Evolutionary conservation across 2,329 filamentous ascomycete genomes (phyloP).

Genomic region (Neofusicoccum sp.): DNA sequence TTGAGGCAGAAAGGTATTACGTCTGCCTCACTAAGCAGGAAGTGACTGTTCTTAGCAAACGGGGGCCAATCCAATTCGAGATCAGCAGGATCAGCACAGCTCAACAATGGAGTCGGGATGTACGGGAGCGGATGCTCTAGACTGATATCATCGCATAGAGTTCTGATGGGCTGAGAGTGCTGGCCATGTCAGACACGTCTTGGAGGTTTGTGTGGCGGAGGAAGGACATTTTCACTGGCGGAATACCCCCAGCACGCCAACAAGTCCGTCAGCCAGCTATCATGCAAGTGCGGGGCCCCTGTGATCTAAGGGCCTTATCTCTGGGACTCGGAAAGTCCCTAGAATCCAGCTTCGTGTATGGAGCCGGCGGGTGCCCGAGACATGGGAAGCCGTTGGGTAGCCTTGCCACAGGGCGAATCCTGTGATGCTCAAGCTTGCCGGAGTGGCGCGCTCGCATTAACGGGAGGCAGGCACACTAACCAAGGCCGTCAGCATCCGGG

Average conservation of each 20-base stretch:
- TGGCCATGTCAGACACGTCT: slow-evolving; percentile 6
- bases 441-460: neutral
- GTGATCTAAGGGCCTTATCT: slow-evolving; percentile 9
- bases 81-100: slow-evolving; percentile 1
- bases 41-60: neutral
- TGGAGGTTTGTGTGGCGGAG: neutral
- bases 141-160: slow-evolving; percentile 6
- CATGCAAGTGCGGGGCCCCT: slow-evolving; percentile 10
- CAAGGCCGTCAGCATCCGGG: slow-evolving; percentile 12
- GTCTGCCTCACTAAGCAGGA: slow-evolving; percentile 16
- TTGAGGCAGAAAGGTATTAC: neutral
- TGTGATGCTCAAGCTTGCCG: neutral
- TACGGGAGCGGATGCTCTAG: neutral
- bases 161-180: slow-evolving; percentile 1
- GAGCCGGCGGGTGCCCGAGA: slow-evolving; percentile 13
- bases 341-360: neutral
- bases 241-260: neutral
- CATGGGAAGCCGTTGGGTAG: slow-evolving; percentile 4
- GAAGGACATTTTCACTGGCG: neutral
- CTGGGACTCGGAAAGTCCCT: neutral
- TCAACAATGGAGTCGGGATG: neutral
- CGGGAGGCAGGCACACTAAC: slow-evolving; percentile 6
- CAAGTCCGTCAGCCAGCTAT: slow-evolving; percentile 2
- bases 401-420: slow-evolving; percentile 12
- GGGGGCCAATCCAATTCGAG: neutral